These are phyloP conservation scores for Pseudogymnoascus sp. DNA, from an alignment of 2,329 filamentous ascomycete genomes.

Conservation along the genomic window DNA sequence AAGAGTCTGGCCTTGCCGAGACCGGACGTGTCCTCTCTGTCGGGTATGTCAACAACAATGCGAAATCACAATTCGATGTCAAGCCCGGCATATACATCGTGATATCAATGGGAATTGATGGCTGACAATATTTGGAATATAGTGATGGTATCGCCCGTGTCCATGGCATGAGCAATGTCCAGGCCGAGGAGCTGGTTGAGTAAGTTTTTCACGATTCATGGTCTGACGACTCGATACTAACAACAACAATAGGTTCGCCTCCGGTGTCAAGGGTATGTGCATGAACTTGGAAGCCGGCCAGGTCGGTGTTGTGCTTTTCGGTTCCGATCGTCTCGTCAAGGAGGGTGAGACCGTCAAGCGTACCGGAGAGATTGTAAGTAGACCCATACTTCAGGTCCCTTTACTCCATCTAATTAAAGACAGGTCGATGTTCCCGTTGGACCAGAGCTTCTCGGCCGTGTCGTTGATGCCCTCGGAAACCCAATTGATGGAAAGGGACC, in stretches of 20 bases:
- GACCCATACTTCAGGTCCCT: slow-evolving; percentile 7
- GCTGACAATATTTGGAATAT: slow-evolving; percentile 26
- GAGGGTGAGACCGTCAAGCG: slow-evolving; percentile 99
- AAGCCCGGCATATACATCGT: background rate
- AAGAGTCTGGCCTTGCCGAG: slow-evolving; percentile 93
- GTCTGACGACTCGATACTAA: slow-evolving; percentile 23
- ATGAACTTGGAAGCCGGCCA: slow-evolving; percentile 99
- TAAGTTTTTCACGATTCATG: slow-evolving; percentile 46
- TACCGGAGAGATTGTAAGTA: slow-evolving; percentile 94
- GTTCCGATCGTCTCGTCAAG: slow-evolving; percentile 99
- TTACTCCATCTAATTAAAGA: slow-evolving; percentile 16
- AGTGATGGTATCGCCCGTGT: slow-evolving; percentile 99
- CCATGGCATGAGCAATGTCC: slow-evolving; percentile 99
- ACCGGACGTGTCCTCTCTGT: slow-evolving; percentile 97
- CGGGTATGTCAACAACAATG: slow-evolving; percentile 60
- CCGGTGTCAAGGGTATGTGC: slow-evolving; percentile 99
- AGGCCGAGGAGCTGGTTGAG: slow-evolving; percentile 99
- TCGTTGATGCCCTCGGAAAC: slow-evolving; percentile 96
- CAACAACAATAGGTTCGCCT: slow-evolving; percentile 68
- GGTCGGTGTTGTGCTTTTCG: slow-evolving; percentile 99
- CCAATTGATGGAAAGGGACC: slow-evolving; percentile 99
- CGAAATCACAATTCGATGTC: slow-evolving; percentile 10
- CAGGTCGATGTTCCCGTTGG: slow-evolving; percentile 97
- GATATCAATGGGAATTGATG: slow-evolving; percentile 14
- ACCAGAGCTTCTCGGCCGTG: slow-evolving; percentile 86